Base-by-base conservation (phyloP, 345 rosid genomes). In the Turritis glabra region DNA sequence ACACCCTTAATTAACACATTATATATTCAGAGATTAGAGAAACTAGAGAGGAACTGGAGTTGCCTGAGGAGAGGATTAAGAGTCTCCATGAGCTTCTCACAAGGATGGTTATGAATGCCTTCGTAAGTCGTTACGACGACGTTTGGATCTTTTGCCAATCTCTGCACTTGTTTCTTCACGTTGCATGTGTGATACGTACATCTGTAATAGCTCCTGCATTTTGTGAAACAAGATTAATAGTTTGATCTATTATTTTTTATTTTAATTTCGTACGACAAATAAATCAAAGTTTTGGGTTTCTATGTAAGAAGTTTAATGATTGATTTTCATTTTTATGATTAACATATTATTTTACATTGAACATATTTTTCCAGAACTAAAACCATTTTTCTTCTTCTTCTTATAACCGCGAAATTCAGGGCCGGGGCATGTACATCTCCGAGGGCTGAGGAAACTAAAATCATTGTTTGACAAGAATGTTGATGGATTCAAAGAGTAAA, bases 141-240 rank as follows among this genome's bases (percentile, higher is more conserved):
- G 85, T 87, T 83, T 5, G 86, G 81, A 77, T 89, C 96, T 63
- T 85, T 88, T 2, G 91, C 86, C 5, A 88, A 78, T 86, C 97
- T 86, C 13, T 89, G 97, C 17, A 91, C 93, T 74, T 91, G 96
- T 76, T 91, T 91, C 90, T 89, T 91, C 80, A 91, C 97, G 77
- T 79, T 89, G 88, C 97, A 91, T 77, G 97, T 88, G 74, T 89
- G 96, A 76, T 91, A 88, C 7, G 97, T 91, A 84, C 97, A 91
- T 35, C 97, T 86, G 63, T 89, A 91, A 79, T 91, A 91, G 79
- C 93, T 91, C 90, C 96, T 90, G 44, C 32, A 46, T 26, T 23
- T 8, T 61, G 29, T 13, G 26, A 32, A 35, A 19, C 6, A 63
- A 7, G 22, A 7, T 59, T 35, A 59, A 33, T 54, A 17, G 23